Base-by-base conservation (phyloP, 2,329 filamentous ascomycete genomes). In the Fusarium tricinctum region DNA sequence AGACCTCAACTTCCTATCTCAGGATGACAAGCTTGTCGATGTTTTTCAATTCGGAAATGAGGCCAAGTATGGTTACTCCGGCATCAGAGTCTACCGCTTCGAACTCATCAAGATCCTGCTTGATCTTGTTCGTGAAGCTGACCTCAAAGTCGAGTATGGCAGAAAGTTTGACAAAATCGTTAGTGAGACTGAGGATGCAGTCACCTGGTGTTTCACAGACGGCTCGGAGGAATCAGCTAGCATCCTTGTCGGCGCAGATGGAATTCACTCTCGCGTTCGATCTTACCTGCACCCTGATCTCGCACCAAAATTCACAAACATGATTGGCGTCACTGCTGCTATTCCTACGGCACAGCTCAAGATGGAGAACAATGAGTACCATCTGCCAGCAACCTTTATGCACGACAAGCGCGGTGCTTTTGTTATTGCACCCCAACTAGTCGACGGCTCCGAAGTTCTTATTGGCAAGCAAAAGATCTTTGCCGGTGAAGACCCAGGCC, bases 241-340 rank as follows among this genome's bases (percentile, higher is more conserved):
- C 3, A 71, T 86, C 14, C 80, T 90, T 0, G 78, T 89, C 17
- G 87, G 86, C 0, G 85, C 86, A 0, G 87, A 90, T 59, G 87
- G 88, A 1, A 89, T 89, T 49, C 85, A 89, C 71, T 88, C 86
- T 1, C 79, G 77, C 0, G 84, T 89, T 0, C 81, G 86, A 5
- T 79, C 77, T 5, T 82, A 87, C 42, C 76, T 90, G 0, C 79
- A 84, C 45, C 84, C 86, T 0, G 79, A 82, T 0, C 68, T 85
- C 1, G 73, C 80, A 33, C 83, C 87, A 2, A 78, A 76, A 2
- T 89, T 86, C 69, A 83, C 82, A 1, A 83, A 83, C 35, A 81
- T 84, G 74, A 74, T 78, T 13, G 81, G 78, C 10, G 76, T 84
- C 22, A 76, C 76, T 3, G 75, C 75, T 12, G 74, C 76, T 0